Conservation (phyloP, 1,139 yeast genomes). For the Pichia inconspicua region DNA sequence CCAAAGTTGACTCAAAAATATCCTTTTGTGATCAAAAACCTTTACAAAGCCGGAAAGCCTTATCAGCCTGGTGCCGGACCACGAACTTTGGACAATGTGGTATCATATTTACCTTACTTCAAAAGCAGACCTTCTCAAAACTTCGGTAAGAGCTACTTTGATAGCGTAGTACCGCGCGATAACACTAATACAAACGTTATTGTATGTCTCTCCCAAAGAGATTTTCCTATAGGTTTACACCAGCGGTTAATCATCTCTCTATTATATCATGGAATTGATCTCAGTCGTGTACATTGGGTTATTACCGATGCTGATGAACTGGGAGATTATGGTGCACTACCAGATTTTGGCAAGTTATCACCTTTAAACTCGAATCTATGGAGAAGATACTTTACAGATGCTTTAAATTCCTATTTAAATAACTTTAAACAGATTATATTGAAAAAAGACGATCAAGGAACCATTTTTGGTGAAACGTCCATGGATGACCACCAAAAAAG, state of each 20-base stretch:
- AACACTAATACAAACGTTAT: constrained; percentile 2
- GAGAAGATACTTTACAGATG: not conserved
- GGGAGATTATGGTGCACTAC: not conserved
- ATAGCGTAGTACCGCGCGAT: not conserved
- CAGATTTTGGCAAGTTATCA: not conserved
- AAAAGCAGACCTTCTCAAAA: not conserved
- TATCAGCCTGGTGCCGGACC: constrained; percentile 8
- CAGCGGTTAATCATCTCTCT: constrained; percentile 5
- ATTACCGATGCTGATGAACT: constrained; percentile 9
- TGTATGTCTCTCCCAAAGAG: constrained; percentile 9
- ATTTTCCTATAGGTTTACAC: constrained; percentile 10
- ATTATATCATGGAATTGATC: constrained; percentile 2
- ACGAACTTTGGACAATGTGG: constrained; percentile 9
- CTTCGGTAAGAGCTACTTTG: not conserved
- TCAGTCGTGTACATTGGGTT: constrained; percentile 8
- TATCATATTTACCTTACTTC: constrained; percentile 6
- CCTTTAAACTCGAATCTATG: not conserved
- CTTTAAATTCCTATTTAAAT: not conserved
- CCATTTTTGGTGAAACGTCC: not conserved
- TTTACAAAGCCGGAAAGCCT: not conserved
- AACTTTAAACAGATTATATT: not conserved
- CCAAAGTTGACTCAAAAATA: not conserved
- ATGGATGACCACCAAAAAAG: not conserved
- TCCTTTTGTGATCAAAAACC: not conserved
- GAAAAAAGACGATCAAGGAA: not conserved